Base-by-base conservation (phyloP, 75 land plant species). In the Pinus albicaulis region DNA sequence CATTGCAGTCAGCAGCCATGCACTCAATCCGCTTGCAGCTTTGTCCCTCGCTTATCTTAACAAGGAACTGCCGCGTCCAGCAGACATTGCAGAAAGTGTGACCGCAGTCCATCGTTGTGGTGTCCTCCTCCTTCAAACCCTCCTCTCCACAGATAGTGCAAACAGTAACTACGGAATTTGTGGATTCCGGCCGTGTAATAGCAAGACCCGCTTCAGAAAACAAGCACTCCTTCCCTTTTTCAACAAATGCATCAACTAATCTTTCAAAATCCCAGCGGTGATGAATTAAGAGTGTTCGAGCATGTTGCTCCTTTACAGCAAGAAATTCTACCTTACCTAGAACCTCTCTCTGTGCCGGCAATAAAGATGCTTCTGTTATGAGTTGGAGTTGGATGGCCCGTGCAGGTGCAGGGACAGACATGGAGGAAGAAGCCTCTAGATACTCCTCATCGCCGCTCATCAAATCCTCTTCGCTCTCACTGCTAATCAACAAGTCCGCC, bases 221-320 rank as follows among this genome's bases (percentile, higher is more conserved):
- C 48, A 93, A 76, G n/a, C 63, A 38, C 20, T 83, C 83, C 65
- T 55, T 84, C 2, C 96, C 99, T 64, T 83, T 89, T 58, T 91
- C 93, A 8, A 86, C 92, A 76, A 89, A 57, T 20, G 84, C 80
- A 7, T 83, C 81, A 59, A 84, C 38, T 58, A 93, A 75, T 65
- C 77, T 89, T 74, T 93, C 94, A 56, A 91, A 85, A 86, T 96
- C 82, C 99, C 96, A 96, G 3, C 92, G 90, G 63, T 91, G 73
- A 77, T 91, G 83, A 36, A 93, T 96, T 23, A 96, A 92, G 56
- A 96, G 78, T 11, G 94, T 89, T 20, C 96, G 82, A n/a, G 96
- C 96, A 80, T 90, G 89, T 17, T 94, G 86, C 56, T 86, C 87
- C 31, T 77, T 85, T 17, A 96, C 23, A 12, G 82, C 79, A 23